Conservation (phyloP, 257 asterid species). For the Buddleja alternifolia region DNA sequence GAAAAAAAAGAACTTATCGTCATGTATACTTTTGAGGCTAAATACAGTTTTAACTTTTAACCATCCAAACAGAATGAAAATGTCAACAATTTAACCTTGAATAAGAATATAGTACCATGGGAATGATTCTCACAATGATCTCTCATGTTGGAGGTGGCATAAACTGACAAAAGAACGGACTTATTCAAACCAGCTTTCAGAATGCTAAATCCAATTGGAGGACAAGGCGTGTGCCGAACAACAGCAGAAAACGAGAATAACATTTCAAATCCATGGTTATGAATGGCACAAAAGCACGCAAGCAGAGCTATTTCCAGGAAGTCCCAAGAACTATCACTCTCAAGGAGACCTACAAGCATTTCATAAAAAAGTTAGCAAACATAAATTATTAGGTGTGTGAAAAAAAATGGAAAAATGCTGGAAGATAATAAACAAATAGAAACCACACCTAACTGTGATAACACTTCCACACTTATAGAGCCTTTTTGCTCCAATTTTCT, state of each 20-base stretch:
- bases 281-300: constrained; percentile 91
- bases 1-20: not conserved
- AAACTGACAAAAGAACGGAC: constrained; percentile 95
- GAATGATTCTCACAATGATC: constrained; percentile 60
- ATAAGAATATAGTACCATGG: constrained; percentile 63
- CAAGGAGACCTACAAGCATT: constrained; percentile 76
- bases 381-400: constrained; percentile 6
- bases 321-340: constrained; percentile 77
- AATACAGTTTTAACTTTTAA: constrained; percentile 20
- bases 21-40: constrained; percentile 8
- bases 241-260: constrained; percentile 90
- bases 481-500: constrained; percentile 67
- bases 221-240: constrained; percentile 82
- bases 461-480: constrained; percentile 63
- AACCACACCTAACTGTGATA: constrained; percentile 82
- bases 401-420: constrained; percentile 22
- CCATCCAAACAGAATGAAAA: constrained; percentile 5
- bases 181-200: constrained; percentile 96
- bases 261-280: constrained; percentile 91
- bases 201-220: constrained; percentile 95
- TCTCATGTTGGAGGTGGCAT: constrained; percentile 76
- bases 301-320: constrained; percentile 85
- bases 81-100: constrained; percentile 27
- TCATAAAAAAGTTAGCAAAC: constrained; percentile 33
- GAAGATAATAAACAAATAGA: constrained; percentile 27